These are phyloP conservation scores for Colletotrichum lupini DNA, from an alignment of 2,329 filamentous ascomycete genomes.

Conservation along the genomic window DNA sequence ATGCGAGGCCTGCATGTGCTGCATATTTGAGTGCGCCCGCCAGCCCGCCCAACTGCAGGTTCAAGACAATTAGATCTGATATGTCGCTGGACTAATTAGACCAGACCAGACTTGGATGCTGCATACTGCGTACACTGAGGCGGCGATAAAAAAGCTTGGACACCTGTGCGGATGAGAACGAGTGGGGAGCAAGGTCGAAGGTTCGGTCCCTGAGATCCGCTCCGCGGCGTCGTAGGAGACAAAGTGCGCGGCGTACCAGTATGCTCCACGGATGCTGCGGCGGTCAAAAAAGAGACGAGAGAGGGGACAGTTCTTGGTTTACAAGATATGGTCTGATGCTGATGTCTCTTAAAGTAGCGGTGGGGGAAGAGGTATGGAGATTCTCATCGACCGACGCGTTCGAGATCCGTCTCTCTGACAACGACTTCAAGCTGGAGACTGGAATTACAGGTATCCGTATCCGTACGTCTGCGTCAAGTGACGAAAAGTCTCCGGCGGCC, in stretches of 20 bases:
- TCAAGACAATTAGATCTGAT: background rate
- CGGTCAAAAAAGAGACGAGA: background rate
- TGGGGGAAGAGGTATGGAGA: conserved; percentile 23
- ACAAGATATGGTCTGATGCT: conserved; percentile 18
- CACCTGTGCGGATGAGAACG: conserved; percentile 4
- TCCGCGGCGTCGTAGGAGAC: background rate
- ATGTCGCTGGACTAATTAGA: conserved; percentile 2
- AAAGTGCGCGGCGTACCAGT: conserved; percentile 12
- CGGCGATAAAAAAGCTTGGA: conserved; percentile 8
- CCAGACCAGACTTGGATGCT: background rate
- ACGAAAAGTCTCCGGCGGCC: conserved; percentile 1
- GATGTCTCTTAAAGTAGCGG: conserved; percentile 24
- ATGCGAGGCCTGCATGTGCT: conserved; percentile 28
- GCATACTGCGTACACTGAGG: background rate
- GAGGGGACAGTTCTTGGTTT: conserved; percentile 5
- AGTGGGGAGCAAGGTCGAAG: conserved; percentile 19
- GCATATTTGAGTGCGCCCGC: conserved; percentile 20
- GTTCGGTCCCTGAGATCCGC: conserved; percentile 32
- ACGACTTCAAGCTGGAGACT: background rate
- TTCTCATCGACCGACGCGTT: conserved; percentile 4
- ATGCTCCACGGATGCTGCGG: background rate
- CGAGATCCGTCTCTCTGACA: conserved; percentile 18
- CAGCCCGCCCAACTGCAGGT: conserved; percentile 21
- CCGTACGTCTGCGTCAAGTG: background rate
- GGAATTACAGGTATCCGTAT: background rate